phyloP scores from a whole-genome alignment of 345 rosid species.

The Aurinia saxatilis region DNA sequence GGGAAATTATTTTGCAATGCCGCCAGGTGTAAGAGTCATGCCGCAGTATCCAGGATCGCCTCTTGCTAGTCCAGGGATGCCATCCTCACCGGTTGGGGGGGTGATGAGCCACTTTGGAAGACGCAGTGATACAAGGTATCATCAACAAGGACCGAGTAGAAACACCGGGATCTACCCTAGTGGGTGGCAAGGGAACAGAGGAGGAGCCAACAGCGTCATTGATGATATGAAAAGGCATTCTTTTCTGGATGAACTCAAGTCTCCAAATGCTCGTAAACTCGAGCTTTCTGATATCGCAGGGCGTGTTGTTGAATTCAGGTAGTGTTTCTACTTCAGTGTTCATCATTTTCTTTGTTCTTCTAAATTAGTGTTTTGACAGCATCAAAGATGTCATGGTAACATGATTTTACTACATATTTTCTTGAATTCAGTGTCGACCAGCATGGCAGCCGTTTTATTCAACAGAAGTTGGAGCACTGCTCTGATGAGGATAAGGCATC shows the following conservation, averaged over 20 bases:
- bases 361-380: neutral
- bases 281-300: conserved; percentile 83
- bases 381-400: neutral
- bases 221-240: conserved; percentile 62
- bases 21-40: conserved; percentile 55
- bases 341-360: conserved; percentile 4
- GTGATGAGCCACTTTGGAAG: conserved; percentile 43
- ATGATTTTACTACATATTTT: neutral
- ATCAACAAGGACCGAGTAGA: conserved; percentile 45
- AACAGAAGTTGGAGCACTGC: conserved; percentile 89
- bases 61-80: conserved; percentile 59
- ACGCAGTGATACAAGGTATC: conserved; percentile 54
- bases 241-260: conserved; percentile 89
- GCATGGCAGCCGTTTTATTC: conserved; percentile 99
- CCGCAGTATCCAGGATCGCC: conserved; percentile 60
- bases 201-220: conserved; percentile 38
- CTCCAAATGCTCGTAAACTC: conserved; percentile 71
- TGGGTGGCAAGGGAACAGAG: conserved; percentile 85
- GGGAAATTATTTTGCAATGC: conserved; percentile 47
- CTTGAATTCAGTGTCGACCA: conserved; percentile 72
- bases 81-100: conserved; percentile 62
- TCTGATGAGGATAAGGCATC: conserved; percentile 68
- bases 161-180: conserved; percentile 57
- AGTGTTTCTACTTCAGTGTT: conserved; percentile 28
- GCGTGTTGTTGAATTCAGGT: conserved; percentile 89